Percentiles rank a stretch among this genome's conserved stretches.
Conservation (phyloP, 768 basidiomycete species). For the Phylloporus sp. region DNA sequence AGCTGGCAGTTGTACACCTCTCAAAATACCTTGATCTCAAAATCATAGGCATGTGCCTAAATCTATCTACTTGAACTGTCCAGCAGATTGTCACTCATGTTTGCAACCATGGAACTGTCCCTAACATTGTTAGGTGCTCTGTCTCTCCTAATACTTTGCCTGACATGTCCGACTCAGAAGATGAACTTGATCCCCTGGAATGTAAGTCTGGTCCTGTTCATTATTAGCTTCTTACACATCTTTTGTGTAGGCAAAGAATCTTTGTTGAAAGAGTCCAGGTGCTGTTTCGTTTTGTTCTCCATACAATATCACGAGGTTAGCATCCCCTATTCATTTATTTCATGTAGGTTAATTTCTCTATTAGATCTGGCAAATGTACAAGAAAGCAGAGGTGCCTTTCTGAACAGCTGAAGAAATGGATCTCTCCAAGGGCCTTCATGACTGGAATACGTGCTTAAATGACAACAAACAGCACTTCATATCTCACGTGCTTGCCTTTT, state of each 20-base stretch:
- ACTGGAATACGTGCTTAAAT: constrained; percentile 82
- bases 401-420: constrained; percentile 95
- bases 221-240: neutral
- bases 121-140: too few relatives aligned
- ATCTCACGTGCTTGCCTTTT: constrained; percentile 91
- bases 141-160: constrained; percentile 25
- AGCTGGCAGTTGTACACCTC: too few relatives aligned
- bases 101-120: too few relatives aligned
- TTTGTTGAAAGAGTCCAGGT: constrained; percentile 66
- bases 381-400: constrained; percentile 89
- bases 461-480: constrained; percentile 84
- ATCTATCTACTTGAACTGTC: too few relatives aligned
- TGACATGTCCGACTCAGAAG: constrained; percentile 27
- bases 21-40: too few relatives aligned
- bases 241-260: constrained; percentile 61
- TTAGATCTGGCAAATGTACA: constrained; percentile 95
- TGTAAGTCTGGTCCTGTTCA: constrained; percentile 26
- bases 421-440: constrained; percentile 74
- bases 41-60: too few relatives aligned
- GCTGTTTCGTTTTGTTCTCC: constrained; percentile 88
- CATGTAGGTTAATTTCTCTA: neutral
- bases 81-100: too few relatives aligned
- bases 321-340: neutral
- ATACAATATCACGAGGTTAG: constrained; percentile 81
- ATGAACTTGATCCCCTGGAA: constrained; percentile 51